phyloP scores from a whole-genome alignment of 768 basidiomycete genomes.

The Amanita thiersii region DNA sequence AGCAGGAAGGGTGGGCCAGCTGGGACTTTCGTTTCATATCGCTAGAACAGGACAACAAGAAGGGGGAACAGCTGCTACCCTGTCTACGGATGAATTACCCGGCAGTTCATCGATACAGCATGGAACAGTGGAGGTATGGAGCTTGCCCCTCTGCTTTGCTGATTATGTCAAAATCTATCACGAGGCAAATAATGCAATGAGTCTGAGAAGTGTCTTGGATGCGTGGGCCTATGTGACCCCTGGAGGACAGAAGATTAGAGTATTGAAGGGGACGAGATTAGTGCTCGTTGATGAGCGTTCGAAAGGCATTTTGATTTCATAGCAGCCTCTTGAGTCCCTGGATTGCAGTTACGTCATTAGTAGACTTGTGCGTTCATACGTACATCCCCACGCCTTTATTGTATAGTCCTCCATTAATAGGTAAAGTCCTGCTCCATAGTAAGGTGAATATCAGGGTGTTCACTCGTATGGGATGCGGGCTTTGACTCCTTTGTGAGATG shows the following conservation, averaged over 20 bases:
- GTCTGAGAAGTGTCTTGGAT: slow-evolving; percentile 42
- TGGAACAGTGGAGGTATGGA: slow-evolving; percentile 8
- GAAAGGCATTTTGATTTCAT: slow-evolving; percentile 35
- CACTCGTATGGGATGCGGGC: no score
- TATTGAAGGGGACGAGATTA: slow-evolving; percentile 40
- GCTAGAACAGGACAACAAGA: slow-evolving; percentile 13
- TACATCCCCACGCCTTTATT: no score
- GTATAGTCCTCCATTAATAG: no score
- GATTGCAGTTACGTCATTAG: no score
- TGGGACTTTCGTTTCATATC: slow-evolving; percentile 43
- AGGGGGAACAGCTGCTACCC: neutral
- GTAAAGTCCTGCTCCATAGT: no score
- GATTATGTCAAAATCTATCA: slow-evolving; percentile 59
- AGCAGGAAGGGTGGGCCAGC: slow-evolving; percentile 28
- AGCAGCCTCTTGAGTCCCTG: slow-evolving; percentile 8
- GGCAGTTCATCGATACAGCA: neutral
- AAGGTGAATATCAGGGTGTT: no score
- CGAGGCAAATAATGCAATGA: slow-evolving; percentile 38
- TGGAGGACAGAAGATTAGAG: slow-evolving; percentile 25
- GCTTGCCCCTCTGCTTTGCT: slow-evolving; percentile 18
- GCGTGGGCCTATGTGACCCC: slow-evolving; percentile 31
- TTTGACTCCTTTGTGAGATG: no score
- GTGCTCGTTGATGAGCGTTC: slow-evolving; percentile 40
- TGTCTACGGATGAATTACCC: slow-evolving; percentile 3
- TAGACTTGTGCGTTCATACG: no score